Conservation (phyloP, 2,329 filamentous ascomycete species). For the Salinomyces thailandicus region DNA sequence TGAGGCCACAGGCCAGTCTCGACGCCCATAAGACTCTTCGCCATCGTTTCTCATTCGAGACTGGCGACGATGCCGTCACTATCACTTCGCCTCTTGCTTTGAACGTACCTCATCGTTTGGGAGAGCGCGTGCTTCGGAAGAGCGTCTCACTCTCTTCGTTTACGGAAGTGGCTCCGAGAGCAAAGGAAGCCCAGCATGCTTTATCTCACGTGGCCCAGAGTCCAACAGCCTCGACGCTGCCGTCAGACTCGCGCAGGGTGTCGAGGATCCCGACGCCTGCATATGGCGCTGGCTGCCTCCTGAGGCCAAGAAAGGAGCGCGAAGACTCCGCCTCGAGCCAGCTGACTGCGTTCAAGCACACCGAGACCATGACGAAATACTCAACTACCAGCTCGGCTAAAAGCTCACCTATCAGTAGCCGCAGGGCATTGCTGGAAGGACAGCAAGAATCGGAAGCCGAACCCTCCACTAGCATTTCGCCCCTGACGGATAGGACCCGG, state of each 20-base stretch:
- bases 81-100: constrained; percentile 6
- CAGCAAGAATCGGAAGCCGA: too few species aligned
- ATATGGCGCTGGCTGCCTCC: constrained; percentile 19
- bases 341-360: background rate
- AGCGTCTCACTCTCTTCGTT: constrained; percentile 16
- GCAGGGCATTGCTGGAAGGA: too few species aligned
- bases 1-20: constrained; percentile 17
- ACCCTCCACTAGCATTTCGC: too few species aligned
- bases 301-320: constrained; percentile 29
- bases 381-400: background rate
- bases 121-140: constrained; percentile 15
- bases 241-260: constrained; percentile 6
- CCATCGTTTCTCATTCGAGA: constrained; percentile 35
- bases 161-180: background rate
- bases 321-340: constrained; percentile 30
- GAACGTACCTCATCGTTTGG: background rate
- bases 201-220: constrained; percentile 16
- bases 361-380: background rate
- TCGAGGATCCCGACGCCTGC: constrained; percentile 38
- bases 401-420: background rate
- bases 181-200: background rate
- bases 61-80: constrained; percentile 29
- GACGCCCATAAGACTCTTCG: constrained; percentile 8
- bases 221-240: constrained; percentile 12
- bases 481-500: too few species aligned